Evolutionary conservation across 495 filamentous ascomycete genomes (phyloP).

Genomic region (Penicillium dipodomyicola): DNA sequence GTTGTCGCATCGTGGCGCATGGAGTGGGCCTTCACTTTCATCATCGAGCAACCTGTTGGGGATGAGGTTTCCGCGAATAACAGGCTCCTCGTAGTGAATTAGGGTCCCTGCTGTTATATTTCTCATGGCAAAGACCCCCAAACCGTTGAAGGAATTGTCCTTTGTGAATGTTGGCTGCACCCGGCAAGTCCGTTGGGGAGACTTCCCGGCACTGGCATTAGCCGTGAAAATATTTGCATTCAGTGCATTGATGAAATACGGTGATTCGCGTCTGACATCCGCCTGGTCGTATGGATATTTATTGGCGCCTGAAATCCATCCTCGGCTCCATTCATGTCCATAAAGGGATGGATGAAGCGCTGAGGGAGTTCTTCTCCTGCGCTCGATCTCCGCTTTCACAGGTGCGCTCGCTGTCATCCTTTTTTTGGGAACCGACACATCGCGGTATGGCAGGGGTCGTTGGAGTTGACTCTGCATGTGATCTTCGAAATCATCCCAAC

Average conservation of each 20-base stretch:
- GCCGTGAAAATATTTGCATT: conserved; percentile 18
- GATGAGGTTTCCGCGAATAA: conserved; percentile 30
- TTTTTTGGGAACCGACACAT: conserved; percentile 16
- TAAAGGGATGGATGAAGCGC: conserved; percentile 14
- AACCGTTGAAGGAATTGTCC: conserved; percentile 4
- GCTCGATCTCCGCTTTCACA: background rate
- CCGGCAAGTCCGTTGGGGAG: background rate
- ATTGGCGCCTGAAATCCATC: conserved; percentile 14
- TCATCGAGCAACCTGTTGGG: conserved; percentile 5
- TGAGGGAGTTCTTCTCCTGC: background rate
- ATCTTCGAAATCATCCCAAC: conserved; percentile 27
- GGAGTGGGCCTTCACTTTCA: background rate
- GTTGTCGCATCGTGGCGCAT: conserved; percentile 26
- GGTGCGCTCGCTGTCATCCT: conserved; percentile 5
- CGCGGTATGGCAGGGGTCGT: conserved; percentile 11
- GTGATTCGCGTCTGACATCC: conserved; percentile 19
- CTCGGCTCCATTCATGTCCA: conserved; percentile 22
- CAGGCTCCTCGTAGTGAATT: conserved; percentile 30
- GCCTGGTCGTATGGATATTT: conserved; percentile 29
- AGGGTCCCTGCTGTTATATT: conserved; percentile 20
- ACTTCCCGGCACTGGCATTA: background rate
- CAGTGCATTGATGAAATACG: conserved; percentile 12
- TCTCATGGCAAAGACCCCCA: conserved; percentile 27
- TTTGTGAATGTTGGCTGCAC: background rate
- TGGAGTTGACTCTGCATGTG: conserved; percentile 10